A percentile compares a stretch with the other conserved stretches of the same genome.
phyloP scores from a whole-genome alignment of 768 basidiomycete genomes.

The Cystobasidiopsis lactophilus region DNA sequence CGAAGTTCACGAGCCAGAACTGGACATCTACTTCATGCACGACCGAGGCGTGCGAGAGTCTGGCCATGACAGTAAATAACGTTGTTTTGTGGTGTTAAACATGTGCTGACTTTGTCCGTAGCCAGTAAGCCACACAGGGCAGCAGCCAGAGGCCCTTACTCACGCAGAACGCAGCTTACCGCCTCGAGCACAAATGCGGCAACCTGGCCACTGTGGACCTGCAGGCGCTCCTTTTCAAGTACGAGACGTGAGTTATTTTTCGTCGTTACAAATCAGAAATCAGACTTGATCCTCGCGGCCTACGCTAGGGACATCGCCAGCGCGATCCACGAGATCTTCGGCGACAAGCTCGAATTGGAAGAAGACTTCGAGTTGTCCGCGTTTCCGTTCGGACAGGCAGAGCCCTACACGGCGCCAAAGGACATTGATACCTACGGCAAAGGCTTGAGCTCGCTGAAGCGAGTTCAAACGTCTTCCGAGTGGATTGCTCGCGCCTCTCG shows the following conservation, averaged over 20 bases:
- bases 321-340: slow-evolving; percentile 84
- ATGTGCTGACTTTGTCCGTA: not conserved
- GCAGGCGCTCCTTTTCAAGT: slow-evolving; percentile 91
- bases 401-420: slow-evolving; percentile 33
- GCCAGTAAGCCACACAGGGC: not conserved
- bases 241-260: too few species aligned
- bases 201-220: slow-evolving; percentile 92
- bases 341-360: slow-evolving; percentile 71
- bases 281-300: too few species aligned
- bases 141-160: not conserved
- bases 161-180: slow-evolving; percentile 66
- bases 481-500: slow-evolving; percentile 82
- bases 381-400: slow-evolving; percentile 50
- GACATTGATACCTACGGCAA: slow-evolving; percentile 33
- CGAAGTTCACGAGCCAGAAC: slow-evolving; percentile 52
- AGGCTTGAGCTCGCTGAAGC: slow-evolving; percentile 1
- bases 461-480: slow-evolving; percentile 42
- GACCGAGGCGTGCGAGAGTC: slow-evolving; percentile 86
- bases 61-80: slow-evolving; percentile 32
- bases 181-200: slow-evolving; percentile 91
- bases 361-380: slow-evolving; percentile 79
- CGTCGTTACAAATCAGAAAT: too few species aligned
- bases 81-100: not conserved
- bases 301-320: slow-evolving; percentile 98
- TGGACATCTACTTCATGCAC: slow-evolving; percentile 95